These are phyloP conservation scores for Syzygium malaccense DNA, from an alignment of 441 rosid genomes.

Conservation along the genomic window DNA sequence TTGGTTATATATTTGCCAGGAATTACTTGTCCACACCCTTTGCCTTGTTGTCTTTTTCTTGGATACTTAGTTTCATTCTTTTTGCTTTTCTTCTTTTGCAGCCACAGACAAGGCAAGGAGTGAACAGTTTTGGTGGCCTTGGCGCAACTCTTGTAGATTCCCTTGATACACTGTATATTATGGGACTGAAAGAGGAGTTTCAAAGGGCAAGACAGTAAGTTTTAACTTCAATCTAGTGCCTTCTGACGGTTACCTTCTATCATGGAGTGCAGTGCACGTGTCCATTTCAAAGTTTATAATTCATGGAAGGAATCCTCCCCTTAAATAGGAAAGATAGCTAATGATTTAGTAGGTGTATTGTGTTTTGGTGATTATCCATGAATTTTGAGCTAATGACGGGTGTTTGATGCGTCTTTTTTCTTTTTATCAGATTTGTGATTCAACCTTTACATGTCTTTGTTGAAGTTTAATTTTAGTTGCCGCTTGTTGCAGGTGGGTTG, in stretches of 20 bases:
- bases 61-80: not conserved
- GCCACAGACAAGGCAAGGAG: constrained; percentile 88
- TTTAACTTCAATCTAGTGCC: not conserved
- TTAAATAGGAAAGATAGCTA: not conserved
- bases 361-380: not conserved
- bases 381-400: not conserved
- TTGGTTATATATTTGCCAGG: not conserved
- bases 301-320: not conserved
- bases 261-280: not conserved
- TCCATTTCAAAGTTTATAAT: not conserved
- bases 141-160: constrained; percentile 95
- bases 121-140: constrained; percentile 93
- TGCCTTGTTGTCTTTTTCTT: not conserved
- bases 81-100: constrained; percentile 19
- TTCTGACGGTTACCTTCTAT: not conserved
- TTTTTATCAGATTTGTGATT: not conserved
- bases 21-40: not conserved
- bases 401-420: not conserved
- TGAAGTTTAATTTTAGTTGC: not conserved
- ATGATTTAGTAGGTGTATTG: not conserved
- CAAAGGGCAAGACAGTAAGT: constrained; percentile 94
- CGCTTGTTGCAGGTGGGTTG: constrained; percentile 80
- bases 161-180: constrained; percentile 86
- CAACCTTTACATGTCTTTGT: not conserved
- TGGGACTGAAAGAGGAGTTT: constrained; percentile 93